Evolutionary conservation across 1,139 yeast genomes (phyloP), one percentile per base, ranked within the genome.

Genomic region (Zygosaccharomyces pseudobailii): DNA sequence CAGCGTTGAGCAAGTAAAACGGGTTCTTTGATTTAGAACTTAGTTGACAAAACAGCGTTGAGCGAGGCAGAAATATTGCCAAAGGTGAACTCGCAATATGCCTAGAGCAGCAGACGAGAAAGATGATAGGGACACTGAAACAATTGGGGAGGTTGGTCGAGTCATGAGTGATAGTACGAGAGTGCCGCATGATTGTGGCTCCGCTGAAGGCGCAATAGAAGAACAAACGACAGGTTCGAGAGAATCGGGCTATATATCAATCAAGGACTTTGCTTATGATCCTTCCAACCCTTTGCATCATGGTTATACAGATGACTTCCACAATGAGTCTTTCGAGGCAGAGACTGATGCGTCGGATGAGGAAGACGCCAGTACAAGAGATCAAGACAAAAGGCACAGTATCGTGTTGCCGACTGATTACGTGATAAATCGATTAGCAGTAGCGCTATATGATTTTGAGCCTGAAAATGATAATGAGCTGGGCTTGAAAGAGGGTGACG

Each of bases 391-490:
- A 52, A 68, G 72, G 50, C 65, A 63, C 40, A 66, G 70, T 50
- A 48, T 63, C 10, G 43, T 62, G 17, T 50, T 64, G 24, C 67
- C 68, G 6, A 55, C 57, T 31, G 67, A 67, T 24, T 61, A 62
- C 50, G 58, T 62, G 33, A 62, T 79, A 36, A 76, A 76, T 51
- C 78, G 79, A 42, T 75, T 79, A 50, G 96, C 96, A 1, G 70
- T 90, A 23, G 97, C 97, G 1, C 66, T 94, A 45, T 92, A 89
- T 66, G 94, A 90, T 58, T 92, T 92, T 63, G 74, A 71, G 28
- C 96, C 98, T 0, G 97, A 92, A 63, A 92, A 92, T 66, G 96
- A 88, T 57, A 92, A 92, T 65, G 99, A 92, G 61, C 81, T 90
- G 45, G 80, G 78, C 10, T 70, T 92, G 36, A 68, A 67, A 6